These are phyloP conservation scores for Zizania palustris DNA, from an alignment of 202 grass and related monocot genomes.

Conservation along the genomic window DNA sequence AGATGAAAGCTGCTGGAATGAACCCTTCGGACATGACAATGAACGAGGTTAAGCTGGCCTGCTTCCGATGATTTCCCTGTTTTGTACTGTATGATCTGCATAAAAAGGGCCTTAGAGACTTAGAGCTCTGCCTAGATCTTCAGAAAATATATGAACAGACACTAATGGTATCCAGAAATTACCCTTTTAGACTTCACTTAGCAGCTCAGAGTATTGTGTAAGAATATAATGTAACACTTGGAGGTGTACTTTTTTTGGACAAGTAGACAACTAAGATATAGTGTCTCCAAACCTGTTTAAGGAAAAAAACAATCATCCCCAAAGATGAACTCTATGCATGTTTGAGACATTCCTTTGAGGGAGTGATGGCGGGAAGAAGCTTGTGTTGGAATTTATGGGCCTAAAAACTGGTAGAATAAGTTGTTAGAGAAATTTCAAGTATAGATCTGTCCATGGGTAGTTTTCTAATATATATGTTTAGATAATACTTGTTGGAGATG, in stretches of 20 bases:
- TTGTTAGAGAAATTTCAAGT: too few species aligned
- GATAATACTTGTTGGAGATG: too few species aligned
- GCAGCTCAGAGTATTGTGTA: neutral
- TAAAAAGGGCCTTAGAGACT: neutral
- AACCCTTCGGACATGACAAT: slow-evolving; percentile 43
- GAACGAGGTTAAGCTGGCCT: slow-evolving; percentile 50
- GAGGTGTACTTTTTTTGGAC: neutral
- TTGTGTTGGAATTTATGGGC: too few species aligned
- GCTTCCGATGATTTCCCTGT: slow-evolving; percentile 31
- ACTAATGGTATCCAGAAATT: neutral
- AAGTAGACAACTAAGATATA: neutral
- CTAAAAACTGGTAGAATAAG: too few species aligned
- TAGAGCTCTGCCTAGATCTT: neutral
- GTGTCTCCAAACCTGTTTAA: neutral
- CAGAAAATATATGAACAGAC: neutral
- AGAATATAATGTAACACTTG: neutral
- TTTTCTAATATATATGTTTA: too few species aligned
- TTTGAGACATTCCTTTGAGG: too few species aligned
- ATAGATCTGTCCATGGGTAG: too few species aligned
- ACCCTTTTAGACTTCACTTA: neutral
- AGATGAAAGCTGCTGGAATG: slow-evolving; percentile 72
- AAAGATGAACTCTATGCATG: neutral
- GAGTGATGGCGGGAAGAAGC: too few species aligned
- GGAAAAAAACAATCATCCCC: neutral
- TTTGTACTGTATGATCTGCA: neutral